Evolutionary conservation across 2,329 filamentous ascomycete species (phyloP).

Genomic region (Monilinia fructigena): DNA sequence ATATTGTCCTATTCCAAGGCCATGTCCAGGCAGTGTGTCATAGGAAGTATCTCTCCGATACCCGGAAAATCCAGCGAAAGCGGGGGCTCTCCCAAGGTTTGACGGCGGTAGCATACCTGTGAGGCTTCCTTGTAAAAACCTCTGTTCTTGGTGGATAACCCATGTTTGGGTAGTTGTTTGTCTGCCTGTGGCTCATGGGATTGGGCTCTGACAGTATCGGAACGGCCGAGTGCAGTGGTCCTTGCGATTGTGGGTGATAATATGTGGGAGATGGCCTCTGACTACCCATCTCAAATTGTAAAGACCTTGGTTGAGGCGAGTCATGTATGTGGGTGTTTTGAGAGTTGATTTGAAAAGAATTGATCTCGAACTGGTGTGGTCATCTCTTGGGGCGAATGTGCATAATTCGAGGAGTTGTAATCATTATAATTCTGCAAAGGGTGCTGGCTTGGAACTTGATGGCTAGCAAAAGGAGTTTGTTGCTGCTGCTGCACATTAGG

Average conservation of each 20-base stretch:
- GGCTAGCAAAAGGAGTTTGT: slow-evolving; percentile 10
- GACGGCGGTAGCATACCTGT: slow-evolving; percentile 17
- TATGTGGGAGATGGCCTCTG: slow-evolving; percentile 16
- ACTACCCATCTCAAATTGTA: slow-evolving; percentile 17
- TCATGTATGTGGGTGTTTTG: slow-evolving; percentile 19
- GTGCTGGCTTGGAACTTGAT: slow-evolving; percentile 14
- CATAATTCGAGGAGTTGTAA: slow-evolving; percentile 21
- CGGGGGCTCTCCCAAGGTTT: not conserved
- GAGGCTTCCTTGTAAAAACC: not conserved
- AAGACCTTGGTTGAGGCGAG: slow-evolving; percentile 16
- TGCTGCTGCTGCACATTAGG: slow-evolving; percentile 2
- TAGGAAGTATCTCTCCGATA: slow-evolving; percentile 17
- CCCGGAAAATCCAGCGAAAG: not conserved
- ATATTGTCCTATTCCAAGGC: slow-evolving; percentile 12
- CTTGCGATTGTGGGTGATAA: slow-evolving; percentile 14
- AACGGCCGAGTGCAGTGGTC: slow-evolving; percentile 7
- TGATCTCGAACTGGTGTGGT: slow-evolving; percentile 22
- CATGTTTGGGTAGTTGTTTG: slow-evolving; percentile 13
- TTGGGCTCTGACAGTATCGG: slow-evolving; percentile 13
- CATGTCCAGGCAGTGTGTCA: slow-evolving; percentile 2
- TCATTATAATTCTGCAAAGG: slow-evolving; percentile 20
- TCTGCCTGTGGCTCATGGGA: slow-evolving; percentile 9
- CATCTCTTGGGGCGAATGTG: slow-evolving; percentile 20
- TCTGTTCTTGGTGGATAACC: slow-evolving; percentile 12
- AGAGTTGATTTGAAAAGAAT: slow-evolving; percentile 17